phyloP scores from a whole-genome alignment of 1,284 basidiomycete genomes.

The Microbotryomycetes sp. region DNA sequence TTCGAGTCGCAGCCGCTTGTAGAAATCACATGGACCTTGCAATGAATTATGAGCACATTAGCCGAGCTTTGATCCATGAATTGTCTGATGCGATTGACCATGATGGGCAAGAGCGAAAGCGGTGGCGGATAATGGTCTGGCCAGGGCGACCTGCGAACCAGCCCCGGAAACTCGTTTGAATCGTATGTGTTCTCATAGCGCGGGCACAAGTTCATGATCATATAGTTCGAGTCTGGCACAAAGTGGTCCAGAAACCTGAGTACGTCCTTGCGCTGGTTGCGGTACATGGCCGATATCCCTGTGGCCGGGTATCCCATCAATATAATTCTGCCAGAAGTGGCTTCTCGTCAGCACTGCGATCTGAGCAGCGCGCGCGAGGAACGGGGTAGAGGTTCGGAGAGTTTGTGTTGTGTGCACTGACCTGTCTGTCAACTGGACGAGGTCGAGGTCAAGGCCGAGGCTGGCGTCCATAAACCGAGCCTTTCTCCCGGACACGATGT shows the following conservation, averaged over 20 bases:
- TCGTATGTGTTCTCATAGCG: constrained; percentile 46
- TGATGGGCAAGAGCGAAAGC: constrained; percentile 65
- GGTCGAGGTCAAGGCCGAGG: constrained; percentile 65
- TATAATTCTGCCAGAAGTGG: constrained; percentile 51
- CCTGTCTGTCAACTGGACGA: constrained; percentile 61
- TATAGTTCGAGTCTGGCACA: constrained; percentile 67
- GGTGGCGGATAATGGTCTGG: constrained; percentile 56
- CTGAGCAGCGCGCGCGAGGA: too few relatives aligned
- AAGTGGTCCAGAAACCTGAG: constrained; percentile 65
- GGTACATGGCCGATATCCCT: constrained; percentile 70
- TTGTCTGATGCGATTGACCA: constrained; percentile 65
- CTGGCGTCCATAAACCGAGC: constrained; percentile 64
- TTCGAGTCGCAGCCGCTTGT: not conserved
- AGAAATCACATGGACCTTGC: constrained; percentile 48
- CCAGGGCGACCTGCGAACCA: constrained; percentile 36
- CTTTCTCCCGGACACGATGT: constrained; percentile 53
- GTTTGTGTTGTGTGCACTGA: too few relatives aligned
- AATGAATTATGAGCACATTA: constrained; percentile 74
- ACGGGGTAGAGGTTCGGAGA: too few relatives aligned
- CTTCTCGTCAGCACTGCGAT: too few relatives aligned
- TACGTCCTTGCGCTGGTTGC: constrained; percentile 67
- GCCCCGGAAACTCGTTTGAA: constrained; percentile 43
- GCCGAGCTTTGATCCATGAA: constrained; percentile 65
- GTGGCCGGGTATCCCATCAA: constrained; percentile 78
- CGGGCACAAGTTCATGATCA: constrained; percentile 69